phyloP scores from a whole-genome alignment of 2,329 filamentous ascomycete species.

The Cyphellophora europaea region DNA sequence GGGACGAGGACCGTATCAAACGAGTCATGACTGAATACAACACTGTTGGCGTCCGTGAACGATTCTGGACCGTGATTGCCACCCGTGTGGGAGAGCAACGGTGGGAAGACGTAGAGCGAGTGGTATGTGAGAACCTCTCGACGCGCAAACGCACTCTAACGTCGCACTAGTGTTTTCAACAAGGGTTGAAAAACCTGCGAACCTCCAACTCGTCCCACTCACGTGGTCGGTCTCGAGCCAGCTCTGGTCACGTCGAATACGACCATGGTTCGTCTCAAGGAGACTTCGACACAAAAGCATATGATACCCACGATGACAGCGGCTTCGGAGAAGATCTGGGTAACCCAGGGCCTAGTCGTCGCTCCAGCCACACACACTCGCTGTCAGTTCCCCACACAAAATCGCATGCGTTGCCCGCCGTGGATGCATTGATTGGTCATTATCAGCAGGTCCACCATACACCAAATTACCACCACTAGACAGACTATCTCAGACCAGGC shows the following conservation, averaged over 20 bases:
- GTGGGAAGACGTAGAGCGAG: slow-evolving; percentile 64
- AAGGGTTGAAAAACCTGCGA: slow-evolving; percentile 54
- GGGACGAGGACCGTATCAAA: slow-evolving; percentile 68
- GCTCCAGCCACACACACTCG: slow-evolving; percentile 6
- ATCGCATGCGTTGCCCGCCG: neutral
- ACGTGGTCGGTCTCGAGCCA: slow-evolving; percentile 10
- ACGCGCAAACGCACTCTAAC: slow-evolving; percentile 5
- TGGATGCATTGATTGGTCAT: too few species aligned
- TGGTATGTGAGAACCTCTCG: slow-evolving; percentile 49
- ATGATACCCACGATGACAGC: slow-evolving; percentile 18
- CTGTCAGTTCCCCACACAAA: neutral
- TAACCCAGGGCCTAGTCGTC: slow-evolving; percentile 10
- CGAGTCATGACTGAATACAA: slow-evolving; percentile 69
- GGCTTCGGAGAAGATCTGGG: slow-evolving; percentile 13
- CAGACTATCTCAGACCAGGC: too few species aligned
- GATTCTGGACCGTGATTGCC: slow-evolving; percentile 72
- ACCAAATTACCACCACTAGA: too few species aligned
- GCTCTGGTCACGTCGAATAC: slow-evolving; percentile 11
- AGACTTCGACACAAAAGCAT: slow-evolving; percentile 8
- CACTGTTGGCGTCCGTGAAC: slow-evolving; percentile 53
- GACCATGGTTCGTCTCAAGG: slow-evolving; percentile 6
- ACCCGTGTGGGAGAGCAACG: slow-evolving; percentile 44
- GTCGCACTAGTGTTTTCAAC: slow-evolving; percentile 62
- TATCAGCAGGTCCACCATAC: too few species aligned
- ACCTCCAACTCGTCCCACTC: slow-evolving; percentile 8